Base-by-base conservation (phyloP, 805 yeast species). In the Scheffersomyces amazonensis region DNA sequence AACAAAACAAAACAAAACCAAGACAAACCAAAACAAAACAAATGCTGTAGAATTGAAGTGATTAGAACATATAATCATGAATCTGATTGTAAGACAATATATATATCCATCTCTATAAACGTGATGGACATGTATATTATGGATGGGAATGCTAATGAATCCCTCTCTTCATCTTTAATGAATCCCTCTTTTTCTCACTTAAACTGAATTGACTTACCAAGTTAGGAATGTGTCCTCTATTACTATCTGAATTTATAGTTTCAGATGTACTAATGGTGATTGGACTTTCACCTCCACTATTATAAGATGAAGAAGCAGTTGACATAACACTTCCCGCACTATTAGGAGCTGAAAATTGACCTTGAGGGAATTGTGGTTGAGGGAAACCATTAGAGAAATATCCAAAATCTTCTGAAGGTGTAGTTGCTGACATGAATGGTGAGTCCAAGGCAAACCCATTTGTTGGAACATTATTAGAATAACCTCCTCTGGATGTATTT, bases 171-270 rank as follows among this genome's bases (percentile, higher is more conserved):
- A 69, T 47, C 44, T 67, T 69, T 44, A 69, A 59, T 18, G 71
- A 64, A 34, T 69, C 75, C 42, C 75, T 54, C 53, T 69, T 69
- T 55, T 67, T 69, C 39, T 69, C 75, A 46, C 69, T 65, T 40
- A 68, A 52, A 29, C 62, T 61, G 34, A 58, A 54, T 41, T 62
- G 66, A 15, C 3, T 22, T 7, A 31, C 36, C 4, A 30, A 16
- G 27, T 20, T 36, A 15, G 35, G n/a, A 12, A 28, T 29, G 17
- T 34, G 27, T 4, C 30, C 30, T 32, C 22, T 32, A 15, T 21
- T n/a, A 15, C 30, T 32, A 7, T 36, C 34, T 22, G 30, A 27
- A 24, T 21, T 29, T 23, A 39, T 40, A 24, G 34, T 32, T n/a
- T 39, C 30, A 8, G 41, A 15, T 12, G 19, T 20, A 7, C 13